These are phyloP conservation scores for Arthrocladium fulminans DNA, from an alignment of 2,329 filamentous ascomycete species.

Conservation along the genomic window DNA sequence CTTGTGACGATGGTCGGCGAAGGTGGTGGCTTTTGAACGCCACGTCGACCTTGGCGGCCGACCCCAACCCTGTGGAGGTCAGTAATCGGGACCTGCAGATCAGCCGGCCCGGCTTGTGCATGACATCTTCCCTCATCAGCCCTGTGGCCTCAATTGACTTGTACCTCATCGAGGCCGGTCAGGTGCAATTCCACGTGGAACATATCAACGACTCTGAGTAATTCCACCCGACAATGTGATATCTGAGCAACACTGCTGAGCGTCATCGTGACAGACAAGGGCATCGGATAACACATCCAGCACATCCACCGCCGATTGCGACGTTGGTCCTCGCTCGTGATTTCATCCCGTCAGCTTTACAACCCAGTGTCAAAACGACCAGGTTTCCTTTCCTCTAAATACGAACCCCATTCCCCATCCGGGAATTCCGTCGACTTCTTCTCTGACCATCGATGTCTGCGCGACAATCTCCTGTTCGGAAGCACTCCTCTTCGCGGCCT, in stretches of 20 bases:
- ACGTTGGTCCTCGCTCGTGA: no score
- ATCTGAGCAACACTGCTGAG: background rate
- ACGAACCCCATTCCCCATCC: background rate
- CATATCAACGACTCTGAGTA: no score
- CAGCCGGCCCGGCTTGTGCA: background rate
- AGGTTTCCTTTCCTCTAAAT: background rate
- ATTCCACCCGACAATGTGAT: no score
- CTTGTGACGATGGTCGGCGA: no score
- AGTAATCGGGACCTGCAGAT: background rate
- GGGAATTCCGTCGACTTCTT: background rate
- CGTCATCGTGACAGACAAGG: background rate
- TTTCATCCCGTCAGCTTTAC: background rate
- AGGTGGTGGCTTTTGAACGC: no score
- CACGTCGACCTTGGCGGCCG: no score
- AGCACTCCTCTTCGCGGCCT: background rate
- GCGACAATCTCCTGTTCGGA: constrained; percentile 1
- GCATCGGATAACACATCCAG: background rate
- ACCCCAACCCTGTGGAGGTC: background rate
- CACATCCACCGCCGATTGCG: constrained; percentile 1
- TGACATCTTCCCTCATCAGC: background rate
- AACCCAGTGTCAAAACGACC: background rate
- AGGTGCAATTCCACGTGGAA: no score
- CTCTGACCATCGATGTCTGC: constrained; percentile 9
- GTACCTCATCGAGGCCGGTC: no score
- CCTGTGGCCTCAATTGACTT: no score